phyloP scores from a whole-genome alignment of 2,329 filamentous ascomycete species.

The Tolypocladium sp. region DNA sequence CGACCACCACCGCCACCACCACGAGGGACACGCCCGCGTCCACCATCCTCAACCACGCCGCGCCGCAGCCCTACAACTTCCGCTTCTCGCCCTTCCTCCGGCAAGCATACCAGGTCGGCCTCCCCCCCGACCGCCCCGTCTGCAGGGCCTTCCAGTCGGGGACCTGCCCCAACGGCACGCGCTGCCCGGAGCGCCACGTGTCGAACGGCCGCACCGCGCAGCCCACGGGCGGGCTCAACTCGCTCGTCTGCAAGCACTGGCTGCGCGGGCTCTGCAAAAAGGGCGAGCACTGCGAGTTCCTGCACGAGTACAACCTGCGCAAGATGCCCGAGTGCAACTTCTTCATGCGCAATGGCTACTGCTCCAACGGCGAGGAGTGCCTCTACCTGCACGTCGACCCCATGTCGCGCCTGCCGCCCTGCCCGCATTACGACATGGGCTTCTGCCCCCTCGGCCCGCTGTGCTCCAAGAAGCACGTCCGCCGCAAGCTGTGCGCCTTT shows the following conservation, averaged over 20 bases:
- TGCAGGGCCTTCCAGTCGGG: constrained; percentile 82
- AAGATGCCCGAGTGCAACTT: constrained; percentile 99
- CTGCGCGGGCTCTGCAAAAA: constrained; percentile 96
- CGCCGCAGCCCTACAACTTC: constrained; percentile 57
- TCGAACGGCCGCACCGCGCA: constrained; percentile 23
- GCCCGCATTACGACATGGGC: constrained; percentile 86
- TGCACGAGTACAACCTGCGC: constrained; percentile 96
- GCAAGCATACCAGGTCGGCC: constrained; percentile 73
- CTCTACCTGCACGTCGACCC: constrained; percentile 86
- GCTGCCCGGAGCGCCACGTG: constrained; percentile 77
- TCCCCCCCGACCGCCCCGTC: constrained; percentile 67
- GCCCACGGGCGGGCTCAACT: constrained; percentile 54
- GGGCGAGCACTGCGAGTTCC: constrained; percentile 90
- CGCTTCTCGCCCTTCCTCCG: constrained; percentile 80
- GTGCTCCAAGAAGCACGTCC: constrained; percentile 83
- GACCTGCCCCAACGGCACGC: constrained; percentile 75
- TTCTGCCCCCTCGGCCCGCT: constrained; percentile 86
- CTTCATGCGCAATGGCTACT: constrained; percentile 87
- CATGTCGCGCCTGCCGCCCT: constrained; percentile 67
- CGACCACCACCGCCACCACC: constrained; percentile 14
- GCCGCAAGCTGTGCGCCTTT: constrained; percentile 69
- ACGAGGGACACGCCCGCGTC: constrained; percentile 15
- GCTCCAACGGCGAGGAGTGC: constrained; percentile 94
- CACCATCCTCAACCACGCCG: constrained; percentile 48
- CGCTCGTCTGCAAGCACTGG: constrained; percentile 97